Base-by-base conservation (phyloP, 306 rosid genomes). In the Vigna mungo region DNA sequence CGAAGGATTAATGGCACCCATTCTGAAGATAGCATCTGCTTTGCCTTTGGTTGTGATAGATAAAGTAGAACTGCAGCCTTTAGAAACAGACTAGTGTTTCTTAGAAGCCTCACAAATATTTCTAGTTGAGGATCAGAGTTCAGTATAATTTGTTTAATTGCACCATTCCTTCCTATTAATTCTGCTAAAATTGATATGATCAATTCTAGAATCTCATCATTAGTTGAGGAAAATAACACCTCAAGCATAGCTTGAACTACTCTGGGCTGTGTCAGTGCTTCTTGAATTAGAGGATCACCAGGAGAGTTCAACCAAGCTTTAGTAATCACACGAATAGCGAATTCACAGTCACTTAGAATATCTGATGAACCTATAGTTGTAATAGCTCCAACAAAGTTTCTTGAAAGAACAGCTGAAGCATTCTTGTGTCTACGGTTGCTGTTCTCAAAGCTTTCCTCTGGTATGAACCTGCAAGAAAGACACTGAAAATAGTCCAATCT, bases 1-100 rank as follows among this genome's bases (percentile, higher is more conserved):
- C 97, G 78, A 73, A 94, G 98, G 36, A 87, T 85, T 52, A 93
- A 64, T 16, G 98, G 93, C 79, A 88, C 88, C 97, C 97, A 94
- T 76, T 91, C 92, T 0, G 82, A 75, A 14, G 97, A 88, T 80
- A 88, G 63, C 98, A 94, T 88, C 75, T 91, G 97, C 53, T 91
- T 90, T 27, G 98, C 96, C 80, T 72, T 82, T 34, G 98, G 97
- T 79, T 86, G 85, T 60, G 86, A 78, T 6, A 91, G 86, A 84
- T 87, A 90, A 54, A 94, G 94, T 62, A 91, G 81, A 76, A 87
- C 83, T 20, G 98, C 90, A 34, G 97, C 91, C 76, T 91, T 94
- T 4, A 94, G 82, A 82, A 94, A 94, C 30, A 94, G 85, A 69
- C 90, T 86, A 73, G 79, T 87, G 69, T 89, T 91, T 84, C 84